A percentile compares a stretch with the other conserved stretches of the same genome.
Evolutionary conservation across 2,329 filamentous ascomycete species (phyloP).

Genomic region (Colletotrichum kahawae): DNA sequence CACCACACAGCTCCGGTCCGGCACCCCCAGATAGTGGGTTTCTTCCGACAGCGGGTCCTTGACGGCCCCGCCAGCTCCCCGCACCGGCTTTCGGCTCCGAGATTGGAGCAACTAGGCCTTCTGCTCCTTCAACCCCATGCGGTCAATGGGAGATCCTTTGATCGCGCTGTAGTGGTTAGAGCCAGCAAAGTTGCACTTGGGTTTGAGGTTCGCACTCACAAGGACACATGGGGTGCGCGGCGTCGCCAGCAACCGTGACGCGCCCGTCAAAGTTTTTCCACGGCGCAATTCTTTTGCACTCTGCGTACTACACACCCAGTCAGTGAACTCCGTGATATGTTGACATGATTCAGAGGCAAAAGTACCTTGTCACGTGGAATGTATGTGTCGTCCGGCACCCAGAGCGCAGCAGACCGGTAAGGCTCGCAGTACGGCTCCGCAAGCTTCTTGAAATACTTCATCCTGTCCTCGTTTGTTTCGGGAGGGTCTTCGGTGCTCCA

Average conservation of each 20-base stretch:
- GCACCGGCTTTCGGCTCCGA: neutral
- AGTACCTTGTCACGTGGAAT: neutral
- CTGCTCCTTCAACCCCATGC: neutral
- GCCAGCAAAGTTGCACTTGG: fast-evolving
- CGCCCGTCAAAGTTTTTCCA: neutral
- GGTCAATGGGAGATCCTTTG: neutral
- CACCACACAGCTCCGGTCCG: neutral
- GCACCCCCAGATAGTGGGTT: neutral
- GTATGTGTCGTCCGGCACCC: neutral
- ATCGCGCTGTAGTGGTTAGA: neutral
- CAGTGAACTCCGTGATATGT: neutral
- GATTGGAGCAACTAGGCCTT: neutral
- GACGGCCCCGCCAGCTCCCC: neutral
- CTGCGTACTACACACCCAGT: neutral
- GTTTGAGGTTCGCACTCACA: neutral
- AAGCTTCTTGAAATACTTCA: neutral
- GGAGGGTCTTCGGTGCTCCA: neutral
- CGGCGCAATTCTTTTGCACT: neutral
- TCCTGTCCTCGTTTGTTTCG: neutral
- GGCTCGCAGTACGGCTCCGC: neutral
- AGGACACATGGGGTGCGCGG: neutral
- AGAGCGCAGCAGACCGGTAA: neutral
- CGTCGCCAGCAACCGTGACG: neutral
- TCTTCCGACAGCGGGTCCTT: neutral
- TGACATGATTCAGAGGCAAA: fast-evolving